Evolutionary conservation across 1,284 basidiomycete genomes (phyloP).

Genomic region (Calocybe gambosa): DNA sequence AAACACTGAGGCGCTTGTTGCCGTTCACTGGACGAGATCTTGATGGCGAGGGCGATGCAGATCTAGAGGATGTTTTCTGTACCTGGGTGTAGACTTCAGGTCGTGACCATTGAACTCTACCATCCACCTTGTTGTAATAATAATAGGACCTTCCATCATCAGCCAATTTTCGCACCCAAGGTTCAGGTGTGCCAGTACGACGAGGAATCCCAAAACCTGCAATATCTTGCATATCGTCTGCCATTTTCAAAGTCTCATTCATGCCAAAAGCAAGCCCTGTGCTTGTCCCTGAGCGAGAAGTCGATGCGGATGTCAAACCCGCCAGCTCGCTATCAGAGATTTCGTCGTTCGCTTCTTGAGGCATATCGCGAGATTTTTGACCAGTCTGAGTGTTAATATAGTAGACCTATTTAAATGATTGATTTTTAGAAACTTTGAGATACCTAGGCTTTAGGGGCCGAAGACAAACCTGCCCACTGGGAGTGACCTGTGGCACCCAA

Average conservation of each 20-base stretch:
- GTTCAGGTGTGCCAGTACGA: constrained; percentile 60
- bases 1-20: constrained; percentile 51
- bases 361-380: constrained; percentile 80
- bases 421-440: not conserved
- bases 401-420: constrained; percentile 59
- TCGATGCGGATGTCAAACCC: constrained; percentile 48
- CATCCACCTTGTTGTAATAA: constrained; percentile 71
- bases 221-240: constrained; percentile 27
- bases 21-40: constrained; percentile 27
- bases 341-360: constrained; percentile 63
- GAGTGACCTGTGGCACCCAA: constrained; percentile 72
- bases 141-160: constrained; percentile 83
- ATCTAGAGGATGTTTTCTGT: constrained; percentile 17
- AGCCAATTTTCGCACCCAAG: constrained; percentile 74
- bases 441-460: constrained; percentile 3
- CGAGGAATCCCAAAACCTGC: constrained; percentile 58
- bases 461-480: constrained; percentile 62
- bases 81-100: constrained; percentile 33
- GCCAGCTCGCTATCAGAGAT: constrained; percentile 54
- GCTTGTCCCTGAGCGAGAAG: constrained; percentile 48
- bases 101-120: constrained; percentile 62
- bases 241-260: constrained; percentile 24
- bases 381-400: constrained; percentile 92
- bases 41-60: constrained; percentile 25
- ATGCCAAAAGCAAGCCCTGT: constrained; percentile 43